phyloP scores from a whole-genome alignment of 371 early-diverging fungal genomes.

The Actinomortierella wolfii region DNA sequence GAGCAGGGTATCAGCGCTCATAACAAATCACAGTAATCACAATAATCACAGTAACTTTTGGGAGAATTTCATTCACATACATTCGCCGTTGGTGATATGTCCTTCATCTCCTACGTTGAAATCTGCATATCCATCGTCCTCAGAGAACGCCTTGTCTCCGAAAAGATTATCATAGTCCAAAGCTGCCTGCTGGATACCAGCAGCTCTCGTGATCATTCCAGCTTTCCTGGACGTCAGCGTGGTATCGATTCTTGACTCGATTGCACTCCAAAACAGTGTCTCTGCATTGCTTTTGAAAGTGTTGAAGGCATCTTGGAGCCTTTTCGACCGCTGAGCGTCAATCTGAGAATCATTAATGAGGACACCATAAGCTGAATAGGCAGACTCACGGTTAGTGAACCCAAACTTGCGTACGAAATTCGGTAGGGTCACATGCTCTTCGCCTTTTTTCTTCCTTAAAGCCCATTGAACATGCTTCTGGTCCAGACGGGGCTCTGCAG shows the following conservation, averaged over 20 bases:
- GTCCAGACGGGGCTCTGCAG: too few species aligned
- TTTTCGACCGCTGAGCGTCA: conserved; percentile 6
- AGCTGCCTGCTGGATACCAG: conserved; percentile 12
- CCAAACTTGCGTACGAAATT: conserved; percentile 11
- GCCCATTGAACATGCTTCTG: conserved; percentile 9
- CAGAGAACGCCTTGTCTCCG: too few species aligned
- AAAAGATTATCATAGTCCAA: conserved; percentile 11
- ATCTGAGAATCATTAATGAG: conserved; percentile 3
- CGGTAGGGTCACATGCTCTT: conserved; percentile 13
- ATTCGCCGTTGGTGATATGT: too few species aligned
- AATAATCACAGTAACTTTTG: too few species aligned
- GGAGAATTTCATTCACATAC: too few species aligned
- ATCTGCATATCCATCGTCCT: too few species aligned
- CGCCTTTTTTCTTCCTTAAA: not conserved
- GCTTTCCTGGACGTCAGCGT: conserved; percentile 10
- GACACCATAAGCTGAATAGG: conserved; percentile 5
- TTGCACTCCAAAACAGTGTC: conserved; percentile 12
- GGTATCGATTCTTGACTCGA: conserved; percentile 11
- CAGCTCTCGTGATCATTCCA: conserved; percentile 15
- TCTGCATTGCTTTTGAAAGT: conserved; percentile 7
- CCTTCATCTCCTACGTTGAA: too few species aligned
- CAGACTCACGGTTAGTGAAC: conserved; percentile 8
- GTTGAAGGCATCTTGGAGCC: conserved; percentile 11
- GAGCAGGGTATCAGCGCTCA: too few species aligned
- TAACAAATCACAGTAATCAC: too few species aligned